Base-by-base conservation (phyloP, 2,329 filamentous ascomycete species). In the Pseudocercospora cruenta region DNA sequence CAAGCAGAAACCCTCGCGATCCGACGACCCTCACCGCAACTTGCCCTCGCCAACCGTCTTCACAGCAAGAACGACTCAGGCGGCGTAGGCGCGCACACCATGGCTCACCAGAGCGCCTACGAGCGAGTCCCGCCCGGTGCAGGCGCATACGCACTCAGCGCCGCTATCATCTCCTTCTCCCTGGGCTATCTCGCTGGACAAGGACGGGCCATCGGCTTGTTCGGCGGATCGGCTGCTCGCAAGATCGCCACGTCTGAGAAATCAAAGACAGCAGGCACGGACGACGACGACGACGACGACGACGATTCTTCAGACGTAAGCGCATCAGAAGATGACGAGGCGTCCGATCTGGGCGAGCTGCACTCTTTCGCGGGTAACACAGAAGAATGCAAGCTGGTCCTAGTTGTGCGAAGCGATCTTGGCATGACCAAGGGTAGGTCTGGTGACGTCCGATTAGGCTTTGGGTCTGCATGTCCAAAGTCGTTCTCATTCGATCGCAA, bases 381-480 rank as follows among this genome's bases (percentile, higher is more conserved):
- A 24, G 94, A 97, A 80, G 94, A 97, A 79, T 97, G 94, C 83
- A 98, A 98, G 82, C 84, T 98, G 65, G 92, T 97, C 14, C 83
- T 99, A 36, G 92, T 97, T 3, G 94, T 98, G 63, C 84, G 95
- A 76, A 97, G 93, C 19, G 95, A 99, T 81, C 80, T 99, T 74
- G 94, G 94, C 74, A 99, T 99, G 95, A 95, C 91, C 9, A 98
- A 97, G 82, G 94, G 94, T 95, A 83, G 49, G 83, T 49, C 14
- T 22, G 54, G 6, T 39, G 54, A 22, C 14, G 54, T 39, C 31
- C 16, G 53, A 10, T 36, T 31, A 36, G 53, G 26, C 53, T 36
- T 36, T 57, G 53, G 26, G 7, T 10, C 31, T 21, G 49, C 49
- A 53, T 53, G 2, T 22, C 24, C 45, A 49, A 19, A 26, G 19